Percentiles rank a stretch among this genome's conserved stretches.
Conservation (phyloP, 306 rosid genomes). For the Citrullus mucosospermus region DNA sequence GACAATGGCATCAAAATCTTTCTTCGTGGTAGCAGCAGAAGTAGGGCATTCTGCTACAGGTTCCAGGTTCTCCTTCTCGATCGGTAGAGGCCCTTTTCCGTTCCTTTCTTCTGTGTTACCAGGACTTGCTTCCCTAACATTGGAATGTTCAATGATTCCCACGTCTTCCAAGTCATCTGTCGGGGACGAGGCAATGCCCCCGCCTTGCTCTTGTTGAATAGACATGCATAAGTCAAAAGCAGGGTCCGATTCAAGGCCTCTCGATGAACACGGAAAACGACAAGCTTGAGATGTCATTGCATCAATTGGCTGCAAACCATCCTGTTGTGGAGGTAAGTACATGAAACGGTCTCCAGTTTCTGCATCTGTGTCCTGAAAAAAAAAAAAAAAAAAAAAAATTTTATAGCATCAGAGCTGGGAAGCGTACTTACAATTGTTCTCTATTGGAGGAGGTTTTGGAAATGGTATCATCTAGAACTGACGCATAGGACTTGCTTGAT, state of each 20-base stretch:
- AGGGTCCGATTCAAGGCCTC: conserved; percentile 23
- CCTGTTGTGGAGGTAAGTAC: conserved; percentile 34
- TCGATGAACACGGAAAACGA: conserved; percentile 29
- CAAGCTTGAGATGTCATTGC: conserved; percentile 42
- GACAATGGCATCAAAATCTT: conserved; percentile 5
- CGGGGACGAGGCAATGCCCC: conserved; percentile 19
- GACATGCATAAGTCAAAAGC: conserved; percentile 25
- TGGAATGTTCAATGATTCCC: conserved; percentile 27
- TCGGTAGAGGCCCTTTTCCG: conserved; percentile 10
- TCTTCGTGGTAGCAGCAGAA: conserved; percentile 11
- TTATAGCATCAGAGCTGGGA: not conserved
- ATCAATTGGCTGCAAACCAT: conserved; percentile 40
- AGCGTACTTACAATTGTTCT: not conserved
- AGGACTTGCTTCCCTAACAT: conserved; percentile 23
- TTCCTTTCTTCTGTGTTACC: conserved; percentile 22
- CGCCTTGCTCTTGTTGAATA: conserved; percentile 17
- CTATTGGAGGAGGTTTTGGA: not conserved
- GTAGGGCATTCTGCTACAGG: conserved; percentile 10
- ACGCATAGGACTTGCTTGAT: not conserved
- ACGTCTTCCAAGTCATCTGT: conserved; percentile 35
- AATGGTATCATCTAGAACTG: not conserved
- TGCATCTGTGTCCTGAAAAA: conserved; percentile 20
- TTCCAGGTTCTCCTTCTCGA: conserved; percentile 20
- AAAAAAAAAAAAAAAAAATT: not conserved
- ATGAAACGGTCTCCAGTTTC: conserved; percentile 47